These are phyloP conservation scores for Saccharomycopsis sp. DNA, from an alignment of 805 yeast genomes.

Conservation along the genomic window DNA sequence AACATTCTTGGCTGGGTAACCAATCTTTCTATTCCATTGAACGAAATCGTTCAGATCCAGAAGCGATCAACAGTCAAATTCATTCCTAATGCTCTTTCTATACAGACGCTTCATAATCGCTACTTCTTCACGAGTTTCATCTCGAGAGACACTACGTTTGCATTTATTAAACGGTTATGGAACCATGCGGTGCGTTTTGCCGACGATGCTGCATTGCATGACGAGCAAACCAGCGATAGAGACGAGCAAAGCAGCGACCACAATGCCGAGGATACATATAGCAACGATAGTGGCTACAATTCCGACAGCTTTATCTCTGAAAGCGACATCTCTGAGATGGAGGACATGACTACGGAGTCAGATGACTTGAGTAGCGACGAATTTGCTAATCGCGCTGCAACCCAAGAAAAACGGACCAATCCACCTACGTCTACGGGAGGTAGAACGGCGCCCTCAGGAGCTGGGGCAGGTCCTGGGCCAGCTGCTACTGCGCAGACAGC, in stretches of 20 bases:
- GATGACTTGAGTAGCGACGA: too few relatives aligned
- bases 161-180: constrained; percentile 57
- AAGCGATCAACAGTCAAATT: constrained; percentile 60
- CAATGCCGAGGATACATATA: constrained; percentile 13
- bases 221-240: neutral
- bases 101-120: constrained; percentile 56
- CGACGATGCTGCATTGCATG: neutral
- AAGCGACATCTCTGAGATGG: neutral
- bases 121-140: constrained; percentile 61
- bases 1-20: constrained; percentile 66
- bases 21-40: constrained; percentile 47
- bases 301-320: neutral
- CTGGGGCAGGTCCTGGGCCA: too few relatives aligned
- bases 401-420: too few relatives aligned
- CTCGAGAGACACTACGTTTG: constrained; percentile 47
- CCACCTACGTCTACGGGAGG: too few relatives aligned
- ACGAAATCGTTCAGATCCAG: constrained; percentile 56
- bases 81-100: constrained; percentile 62
- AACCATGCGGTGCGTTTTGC: constrained; percentile 31
- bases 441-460: too few relatives aligned
- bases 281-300: constrained; percentile 8
- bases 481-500: neutral
- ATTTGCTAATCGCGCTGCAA: neutral
- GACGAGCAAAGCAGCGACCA: neutral
- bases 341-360: neutral